Evolutionary conservation across 2,329 filamentous ascomycete genomes (phyloP).

Genomic region (Neofusicoccum laricinum): DNA sequence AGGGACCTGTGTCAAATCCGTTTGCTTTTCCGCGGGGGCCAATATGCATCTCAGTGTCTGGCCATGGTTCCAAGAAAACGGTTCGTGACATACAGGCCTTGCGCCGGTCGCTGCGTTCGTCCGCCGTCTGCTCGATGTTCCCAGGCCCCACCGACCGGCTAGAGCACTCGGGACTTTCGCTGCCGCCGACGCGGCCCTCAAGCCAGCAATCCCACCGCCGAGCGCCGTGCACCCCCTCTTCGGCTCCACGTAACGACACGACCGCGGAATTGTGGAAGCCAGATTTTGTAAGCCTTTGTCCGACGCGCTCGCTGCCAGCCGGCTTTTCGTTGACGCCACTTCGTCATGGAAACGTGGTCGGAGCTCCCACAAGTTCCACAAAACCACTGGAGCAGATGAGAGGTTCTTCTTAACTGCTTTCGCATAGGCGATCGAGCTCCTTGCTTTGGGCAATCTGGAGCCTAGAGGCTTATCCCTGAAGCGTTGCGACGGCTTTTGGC

Average conservation of each 20-base stretch:
- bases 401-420: neutral
- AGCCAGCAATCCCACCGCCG: neutral
- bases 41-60: neutral
- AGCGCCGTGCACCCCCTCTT: neutral
- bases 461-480: neutral
- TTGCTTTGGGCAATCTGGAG: neutral
- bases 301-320: neutral
- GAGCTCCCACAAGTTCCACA: conserved; percentile 7
- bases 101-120: neutral
- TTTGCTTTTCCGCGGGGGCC: neutral
- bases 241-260: neutral
- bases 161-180: neutral
- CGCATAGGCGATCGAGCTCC: neutral
- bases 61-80: neutral
- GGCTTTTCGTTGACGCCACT: conserved; percentile 1
- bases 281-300: neutral
- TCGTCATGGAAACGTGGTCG: conserved; percentile 14
- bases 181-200: neutral
- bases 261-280: neutral
- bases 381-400: neutral
- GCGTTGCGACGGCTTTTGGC: conserved; percentile 1
- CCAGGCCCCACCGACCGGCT: neutral
- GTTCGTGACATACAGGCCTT: neutral
- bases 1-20: neutral
- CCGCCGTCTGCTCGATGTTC: neutral